Conservation (phyloP, 345 rosid genomes). For the Heritiera littoralis region DNA sequence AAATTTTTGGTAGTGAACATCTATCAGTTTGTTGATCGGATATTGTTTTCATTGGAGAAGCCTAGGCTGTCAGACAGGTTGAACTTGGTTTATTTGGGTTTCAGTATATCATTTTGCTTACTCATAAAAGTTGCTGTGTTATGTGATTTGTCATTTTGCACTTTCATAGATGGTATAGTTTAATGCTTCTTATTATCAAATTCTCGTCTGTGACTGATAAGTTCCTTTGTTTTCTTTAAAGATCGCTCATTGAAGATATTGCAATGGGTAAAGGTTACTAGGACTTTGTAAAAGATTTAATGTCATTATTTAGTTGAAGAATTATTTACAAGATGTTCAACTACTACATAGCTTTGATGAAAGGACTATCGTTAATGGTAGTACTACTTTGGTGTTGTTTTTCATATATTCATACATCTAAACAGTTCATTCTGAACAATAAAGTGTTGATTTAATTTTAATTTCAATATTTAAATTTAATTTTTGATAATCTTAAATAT, state of each 20-base stretch:
- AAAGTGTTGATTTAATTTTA: too few species aligned
- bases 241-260: not conserved
- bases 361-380: too few species aligned
- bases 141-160: not conserved
- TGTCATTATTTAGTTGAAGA: too few species aligned
- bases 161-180: not conserved
- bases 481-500: too few species aligned
- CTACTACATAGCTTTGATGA: too few species aligned
- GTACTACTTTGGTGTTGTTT: too few species aligned
- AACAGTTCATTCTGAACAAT: too few species aligned
- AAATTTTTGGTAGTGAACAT: constrained; percentile 24
- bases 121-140: not conserved
- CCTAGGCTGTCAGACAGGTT: not conserved
- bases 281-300: too few species aligned
- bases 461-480: too few species aligned
- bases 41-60: constrained; percentile 16
- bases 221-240: not conserved
- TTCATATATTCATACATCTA: too few species aligned
- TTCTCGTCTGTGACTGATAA: not conserved
- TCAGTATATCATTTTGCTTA: constrained; percentile 10
- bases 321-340: too few species aligned
- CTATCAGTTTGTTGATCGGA: constrained; percentile 24
- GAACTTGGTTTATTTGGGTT: constrained; percentile 16
- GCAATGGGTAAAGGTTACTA: too few species aligned
- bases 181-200: not conserved